Base-by-base conservation (phyloP, 169 alveolate species). In the Besnoitia besnoiti region DNA sequence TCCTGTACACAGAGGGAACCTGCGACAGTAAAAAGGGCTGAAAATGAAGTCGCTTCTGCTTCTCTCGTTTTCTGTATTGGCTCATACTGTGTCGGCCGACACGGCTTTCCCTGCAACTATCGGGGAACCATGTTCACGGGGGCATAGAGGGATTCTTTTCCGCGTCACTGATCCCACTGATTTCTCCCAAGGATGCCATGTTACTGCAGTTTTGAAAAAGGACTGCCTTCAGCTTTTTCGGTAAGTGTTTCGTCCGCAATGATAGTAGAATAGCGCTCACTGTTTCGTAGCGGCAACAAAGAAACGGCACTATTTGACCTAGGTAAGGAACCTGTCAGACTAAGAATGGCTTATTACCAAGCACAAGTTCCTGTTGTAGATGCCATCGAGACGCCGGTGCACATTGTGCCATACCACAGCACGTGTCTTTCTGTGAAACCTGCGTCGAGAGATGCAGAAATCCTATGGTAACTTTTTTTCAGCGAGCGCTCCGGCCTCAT, bases 311-410 rank as follows among this genome's bases (percentile, higher is more conserved):
- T 55, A 10, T 76, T 90, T 21, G 93, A 47, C 35, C 75, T 90
- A 61, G 93, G 93, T 90, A 49, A 16, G 93, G 39, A 37, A 7
- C 82, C 10, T 10, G 12, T 33, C 67, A 49, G 3, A 37, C 35
- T 42, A 24, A n/a, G 24, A 0, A 12, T 14, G 24, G 49, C 30
- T 33, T 1, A 62, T 47, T 62, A 0, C 37, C 0, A 46, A 30
- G 12, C 7, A 46, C 37, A 10, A n/a, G n/a, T 33, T 33, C 33
- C 35, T 47, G 35, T 0, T 33, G 1, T 84, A 88, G 91, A 92
- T 27, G 85, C 95, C 37, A 85, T 92, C 42, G 91, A 92, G 49
- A 92, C 95, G 21, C 95, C 95, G 16, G 47, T 92, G 19, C 93
- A 92, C 55, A 76, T 85, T 21, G 92, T 92, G 10, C 95, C 92